Evolutionary conservation across 208 protist genomes (phyloP).

Genomic region (Acanthamoeba triangularis): DNA sequence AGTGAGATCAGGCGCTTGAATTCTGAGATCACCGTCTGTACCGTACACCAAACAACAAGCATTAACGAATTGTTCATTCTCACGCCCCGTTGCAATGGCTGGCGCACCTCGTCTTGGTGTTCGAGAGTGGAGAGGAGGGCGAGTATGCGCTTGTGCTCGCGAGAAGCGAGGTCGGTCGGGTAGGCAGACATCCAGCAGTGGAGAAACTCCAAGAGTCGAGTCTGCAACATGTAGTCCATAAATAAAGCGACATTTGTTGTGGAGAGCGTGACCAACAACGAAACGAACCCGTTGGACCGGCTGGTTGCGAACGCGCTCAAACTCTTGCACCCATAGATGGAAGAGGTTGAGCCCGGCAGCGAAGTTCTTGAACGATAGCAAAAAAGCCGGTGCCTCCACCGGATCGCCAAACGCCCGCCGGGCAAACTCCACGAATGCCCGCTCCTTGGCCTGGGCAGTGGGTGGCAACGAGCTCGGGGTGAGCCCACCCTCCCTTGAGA

Average conservation of each 20-base stretch:
- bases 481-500: background rate
- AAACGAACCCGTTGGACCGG: background rate
- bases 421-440: constrained; percentile 32
- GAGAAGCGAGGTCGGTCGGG: background rate
- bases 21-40: background rate
- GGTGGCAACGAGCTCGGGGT: background rate
- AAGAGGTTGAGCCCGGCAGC: constrained; percentile 19
- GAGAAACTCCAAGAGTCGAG: background rate
- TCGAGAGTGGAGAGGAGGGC: background rate
- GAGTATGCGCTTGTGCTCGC: constrained; percentile 25
- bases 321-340: constrained; percentile 19
- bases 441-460: background rate
- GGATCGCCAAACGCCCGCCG: background rate
- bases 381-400: background rate
- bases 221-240: too few species aligned
- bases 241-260: too few species aligned
- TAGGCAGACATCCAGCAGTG: constrained; percentile 36
- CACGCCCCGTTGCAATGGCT: too few species aligned
- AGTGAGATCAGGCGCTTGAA: constrained; percentile 39
- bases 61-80: too few species aligned
- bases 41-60: too few species aligned
- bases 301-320: background rate
- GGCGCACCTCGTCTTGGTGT: background rate
- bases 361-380: constrained; percentile 5
- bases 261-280: background rate